Evolutionary conservation across 192 early-diverging fungal species (phyloP).

Genomic region (Blastocladiella britannica): DNA sequence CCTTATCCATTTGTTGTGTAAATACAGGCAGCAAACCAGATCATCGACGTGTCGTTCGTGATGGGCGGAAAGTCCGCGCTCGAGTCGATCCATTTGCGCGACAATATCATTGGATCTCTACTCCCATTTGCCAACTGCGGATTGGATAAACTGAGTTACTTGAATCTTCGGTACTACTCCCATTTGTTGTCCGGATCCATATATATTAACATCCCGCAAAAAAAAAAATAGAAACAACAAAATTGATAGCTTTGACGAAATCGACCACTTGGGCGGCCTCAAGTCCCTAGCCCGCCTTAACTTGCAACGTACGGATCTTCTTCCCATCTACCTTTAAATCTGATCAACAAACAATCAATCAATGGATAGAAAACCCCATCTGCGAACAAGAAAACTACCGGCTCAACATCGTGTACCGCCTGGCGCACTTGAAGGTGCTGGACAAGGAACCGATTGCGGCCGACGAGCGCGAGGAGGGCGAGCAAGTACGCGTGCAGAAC

Average conservation of each 20-base stretch:
- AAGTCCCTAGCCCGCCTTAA: slow-evolving; percentile 16
- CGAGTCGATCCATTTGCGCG: slow-evolving; percentile 24
- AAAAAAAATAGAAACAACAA: slow-evolving; percentile 16
- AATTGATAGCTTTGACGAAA: slow-evolving; percentile 16
- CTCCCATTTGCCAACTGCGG: slow-evolving; percentile 3
- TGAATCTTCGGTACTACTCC: slow-evolving; percentile 28
- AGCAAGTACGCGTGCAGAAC: slow-evolving; percentile 6
- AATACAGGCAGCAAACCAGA: slow-evolving; percentile 16
- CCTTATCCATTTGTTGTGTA: no score
- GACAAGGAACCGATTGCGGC: slow-evolving; percentile 28
- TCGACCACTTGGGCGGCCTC: slow-evolving; percentile 15
- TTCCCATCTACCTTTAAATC: no score
- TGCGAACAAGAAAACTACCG: slow-evolving; percentile 20
- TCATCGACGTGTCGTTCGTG: slow-evolving; percentile 8
- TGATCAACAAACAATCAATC: no score
- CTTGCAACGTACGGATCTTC: slow-evolving; percentile 12
- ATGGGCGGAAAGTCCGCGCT: slow-evolving; percentile 17
- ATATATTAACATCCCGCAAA: no score
- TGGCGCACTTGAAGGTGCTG: slow-evolving; percentile 22
- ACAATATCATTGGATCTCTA: slow-evolving; percentile 17
- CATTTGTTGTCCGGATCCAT: no score
- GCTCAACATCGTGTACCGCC: slow-evolving; percentile 18
- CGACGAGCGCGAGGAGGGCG: slow-evolving; percentile 32
- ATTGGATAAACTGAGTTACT: slow-evolving; percentile 14
- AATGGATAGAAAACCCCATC: slow-evolving; percentile 33